Base-by-base conservation (phyloP, 352 stramenopile genomes). In the Aphanomyces stellatus region DNA sequence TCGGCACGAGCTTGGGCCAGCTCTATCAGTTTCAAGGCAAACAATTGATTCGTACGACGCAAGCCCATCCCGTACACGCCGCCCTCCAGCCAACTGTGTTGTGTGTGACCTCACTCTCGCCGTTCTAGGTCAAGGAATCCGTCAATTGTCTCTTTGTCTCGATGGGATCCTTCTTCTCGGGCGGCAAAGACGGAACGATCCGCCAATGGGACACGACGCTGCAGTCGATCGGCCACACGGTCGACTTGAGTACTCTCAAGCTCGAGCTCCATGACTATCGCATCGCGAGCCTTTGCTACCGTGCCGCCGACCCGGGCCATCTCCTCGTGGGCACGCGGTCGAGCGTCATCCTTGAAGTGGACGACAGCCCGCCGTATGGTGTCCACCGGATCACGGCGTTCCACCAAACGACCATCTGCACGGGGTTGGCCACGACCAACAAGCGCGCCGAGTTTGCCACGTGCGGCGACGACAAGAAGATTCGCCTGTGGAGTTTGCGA, bases 151-250 rank as follows among this genome's bases (percentile, higher is more conserved):
- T 67, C 10, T 67, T 49, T 28, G 42, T 57, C 0, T 4, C 27
- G 33, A 25, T 30, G 15, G 41, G 24, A n/a, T 67, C 91, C 6
- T 67, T 93, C n/a, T 90, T 91, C 62, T 88, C 85, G 0, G 77
- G 79, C 10, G 81, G 81, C 0, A 91, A 90, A 59, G 84, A 91
- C 51, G 85, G 83, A 0, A 74, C 85, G 11, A 72, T 91, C 34
- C 86, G 85, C 65, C 83, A 91, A 76, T 94, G 84, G 84, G 84
- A 94, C 63, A 87, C 81, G 27, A 91, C 82, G 0, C 69, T 91
- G 8, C 74, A 74, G 10, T 75, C 85, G 0, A 88, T 93, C n/a
- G 85, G 85, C 13, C 77, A 88, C 34, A 53, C 78, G 1, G 69
- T 90, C 5, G 82, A 91, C 60, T 51, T 93, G 3, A 82, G 89